These are phyloP conservation scores for Fusarium longipes DNA, from an alignment of 2,329 filamentous ascomycete genomes.

Conservation along the genomic window DNA sequence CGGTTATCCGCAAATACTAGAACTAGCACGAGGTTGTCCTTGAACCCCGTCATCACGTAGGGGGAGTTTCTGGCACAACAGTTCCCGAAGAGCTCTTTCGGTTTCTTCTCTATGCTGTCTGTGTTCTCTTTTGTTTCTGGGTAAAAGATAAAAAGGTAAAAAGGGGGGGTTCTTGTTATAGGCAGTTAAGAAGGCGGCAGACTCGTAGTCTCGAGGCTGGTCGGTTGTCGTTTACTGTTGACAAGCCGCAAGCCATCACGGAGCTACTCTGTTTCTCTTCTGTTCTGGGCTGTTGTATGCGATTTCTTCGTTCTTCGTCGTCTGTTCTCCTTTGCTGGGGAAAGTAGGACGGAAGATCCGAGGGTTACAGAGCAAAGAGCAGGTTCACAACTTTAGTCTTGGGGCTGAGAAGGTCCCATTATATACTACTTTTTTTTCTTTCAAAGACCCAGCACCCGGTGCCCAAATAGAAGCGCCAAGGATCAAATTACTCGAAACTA, in stretches of 20 bases:
- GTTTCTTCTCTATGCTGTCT: conserved; percentile 16
- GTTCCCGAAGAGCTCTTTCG: conserved; percentile 16
- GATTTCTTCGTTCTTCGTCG: conserved; percentile 19
- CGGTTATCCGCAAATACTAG: conserved; percentile 43
- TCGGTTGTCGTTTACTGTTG: conserved; percentile 42
- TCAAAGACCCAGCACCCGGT: conserved; percentile 11
- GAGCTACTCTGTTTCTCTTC: conserved; percentile 24
- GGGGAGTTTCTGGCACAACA: conserved; percentile 9
- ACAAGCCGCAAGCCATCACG: conserved; percentile 47
- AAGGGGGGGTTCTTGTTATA: conserved; percentile 36
- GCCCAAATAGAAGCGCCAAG: conserved; percentile 31
- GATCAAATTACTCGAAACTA: conserved; percentile 20
- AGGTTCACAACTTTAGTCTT: conserved; percentile 11
- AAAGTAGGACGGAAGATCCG: conserved; percentile 6
- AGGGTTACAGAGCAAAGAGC: conserved; percentile 18
- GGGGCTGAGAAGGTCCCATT: conserved; percentile 33
- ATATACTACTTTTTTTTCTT: conserved; percentile 27
- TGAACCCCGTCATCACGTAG: conserved; percentile 45
- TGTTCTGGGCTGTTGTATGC: conserved; percentile 9
- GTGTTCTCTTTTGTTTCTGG: not conserved
- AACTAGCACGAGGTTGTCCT: conserved; percentile 40
- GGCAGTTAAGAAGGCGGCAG: conserved; percentile 46
- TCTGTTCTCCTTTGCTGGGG: conserved; percentile 7
- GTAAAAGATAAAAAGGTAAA: not conserved
- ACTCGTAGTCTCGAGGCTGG: conserved; percentile 44